These are phyloP conservation scores for Centella asiatica DNA, from an alignment of 129 eudicot species.

Conservation along the genomic window DNA sequence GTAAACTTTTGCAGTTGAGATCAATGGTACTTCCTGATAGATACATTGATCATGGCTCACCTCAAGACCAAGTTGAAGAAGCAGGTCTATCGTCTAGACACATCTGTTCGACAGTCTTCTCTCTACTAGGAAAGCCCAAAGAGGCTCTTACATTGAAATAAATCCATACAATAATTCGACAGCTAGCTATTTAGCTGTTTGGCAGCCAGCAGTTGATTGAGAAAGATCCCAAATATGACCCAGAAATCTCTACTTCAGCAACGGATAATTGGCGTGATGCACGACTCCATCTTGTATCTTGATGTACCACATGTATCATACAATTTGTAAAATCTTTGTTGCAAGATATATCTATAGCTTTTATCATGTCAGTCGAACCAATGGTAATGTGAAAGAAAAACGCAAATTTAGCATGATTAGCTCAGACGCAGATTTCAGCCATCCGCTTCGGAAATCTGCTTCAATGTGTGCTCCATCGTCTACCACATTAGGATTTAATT, in stretches of 20 bases:
- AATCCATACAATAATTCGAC: not conserved
- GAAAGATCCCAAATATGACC: slow-evolving; percentile 5
- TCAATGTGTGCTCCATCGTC: too few relatives aligned
- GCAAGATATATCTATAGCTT: not conserved
- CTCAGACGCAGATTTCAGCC: too few relatives aligned
- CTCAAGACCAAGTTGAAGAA: slow-evolving; percentile 68
- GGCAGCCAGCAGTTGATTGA: not conserved
- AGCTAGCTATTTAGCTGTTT: not conserved
- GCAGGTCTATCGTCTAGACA: slow-evolving; percentile 75
- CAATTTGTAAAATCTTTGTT: not conserved
- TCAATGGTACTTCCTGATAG: slow-evolving; percentile 76
- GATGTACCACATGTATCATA: too few relatives aligned
- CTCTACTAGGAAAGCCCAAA: slow-evolving; percentile 63
- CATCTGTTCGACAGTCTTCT: slow-evolving; percentile 58
- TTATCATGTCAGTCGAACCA: too few relatives aligned
- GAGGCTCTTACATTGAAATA: slow-evolving; percentile 42
- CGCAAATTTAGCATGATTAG: too few relatives aligned
- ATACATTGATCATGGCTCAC: slow-evolving; percentile 76
- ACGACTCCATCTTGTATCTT: not conserved
- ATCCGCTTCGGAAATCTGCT: too few relatives aligned
- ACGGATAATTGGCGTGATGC: slow-evolving; percentile 1
- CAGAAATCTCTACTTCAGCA: not conserved
- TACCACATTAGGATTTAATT: too few relatives aligned
- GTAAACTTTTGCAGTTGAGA: slow-evolving; percentile 40
- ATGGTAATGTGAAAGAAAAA: too few relatives aligned